Conservation (phyloP, 495 filamentous ascomycete genomes). For the Elaphomyces granulatus region DNA sequence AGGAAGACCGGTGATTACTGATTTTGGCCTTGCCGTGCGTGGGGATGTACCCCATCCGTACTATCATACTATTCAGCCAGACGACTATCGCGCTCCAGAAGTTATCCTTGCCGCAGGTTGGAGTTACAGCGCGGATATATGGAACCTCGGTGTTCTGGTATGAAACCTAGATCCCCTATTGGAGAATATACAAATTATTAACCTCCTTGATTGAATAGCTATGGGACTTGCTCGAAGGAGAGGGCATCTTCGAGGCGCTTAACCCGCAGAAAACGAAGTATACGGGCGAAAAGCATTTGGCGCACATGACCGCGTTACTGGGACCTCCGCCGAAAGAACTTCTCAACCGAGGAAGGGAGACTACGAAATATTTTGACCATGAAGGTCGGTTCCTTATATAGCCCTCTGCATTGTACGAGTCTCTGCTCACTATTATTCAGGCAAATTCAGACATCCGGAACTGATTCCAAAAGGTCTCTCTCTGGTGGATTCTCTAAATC, state of each 20-base stretch:
- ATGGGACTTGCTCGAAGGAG: constrained; percentile 17
- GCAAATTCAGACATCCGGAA: constrained; percentile 5
- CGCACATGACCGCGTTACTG: constrained; percentile 16
- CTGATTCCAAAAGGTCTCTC: constrained; percentile 9
- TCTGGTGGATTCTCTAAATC: constrained; percentile 10
- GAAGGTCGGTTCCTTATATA: constrained; percentile 4
- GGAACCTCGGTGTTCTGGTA: constrained; percentile 23
- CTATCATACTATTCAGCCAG: constrained; percentile 22
- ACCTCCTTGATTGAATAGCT: too few species aligned
- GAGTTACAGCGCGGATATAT: constrained; percentile 28
- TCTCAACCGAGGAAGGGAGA: constrained; percentile 10
- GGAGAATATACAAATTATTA: too few species aligned
- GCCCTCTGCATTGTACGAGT: background rate
- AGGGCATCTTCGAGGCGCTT: constrained; percentile 13
- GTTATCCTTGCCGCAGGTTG: constrained; percentile 23
- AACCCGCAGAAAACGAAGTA: constrained; percentile 8
- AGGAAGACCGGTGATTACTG: constrained; percentile 19
- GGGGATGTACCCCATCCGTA: constrained; percentile 10
- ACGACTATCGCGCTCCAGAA: constrained; percentile 24
- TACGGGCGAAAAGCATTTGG: constrained; percentile 15
- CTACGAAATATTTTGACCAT: constrained; percentile 13
- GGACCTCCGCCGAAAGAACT: constrained; percentile 16
- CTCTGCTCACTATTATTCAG: constrained; percentile 5
- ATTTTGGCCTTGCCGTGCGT: constrained; percentile 25
- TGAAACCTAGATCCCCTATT: constrained; percentile 3